Evolutionary conservation across 371 early-diverging fungal species (phyloP).

Genomic region (Mortierella sp.): DNA sequence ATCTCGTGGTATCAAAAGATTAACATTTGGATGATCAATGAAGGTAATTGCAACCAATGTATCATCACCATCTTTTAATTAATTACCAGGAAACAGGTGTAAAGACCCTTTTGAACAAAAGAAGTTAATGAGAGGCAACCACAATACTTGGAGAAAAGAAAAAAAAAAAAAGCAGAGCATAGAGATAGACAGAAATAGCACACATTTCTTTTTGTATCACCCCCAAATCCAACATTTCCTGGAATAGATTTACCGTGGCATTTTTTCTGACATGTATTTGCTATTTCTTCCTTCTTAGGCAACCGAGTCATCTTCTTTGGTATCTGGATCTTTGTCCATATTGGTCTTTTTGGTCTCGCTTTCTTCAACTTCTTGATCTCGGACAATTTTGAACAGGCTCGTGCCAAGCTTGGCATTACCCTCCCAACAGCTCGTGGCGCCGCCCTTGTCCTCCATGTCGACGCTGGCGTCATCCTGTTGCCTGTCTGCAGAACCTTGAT

Average conservation of each 20-base stretch:
- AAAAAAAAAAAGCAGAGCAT: not conserved
- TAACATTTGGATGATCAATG: slow-evolving; percentile 59
- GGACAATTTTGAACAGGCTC: slow-evolving; percentile 61
- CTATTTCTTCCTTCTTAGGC: too few relatives aligned
- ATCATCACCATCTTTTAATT: too few relatives aligned
- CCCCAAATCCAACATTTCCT: too few relatives aligned
- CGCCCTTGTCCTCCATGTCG: slow-evolving; percentile 73
- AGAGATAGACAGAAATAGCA: not conserved
- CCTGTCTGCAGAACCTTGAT: slow-evolving; percentile 86
- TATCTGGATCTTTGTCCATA: slow-evolving; percentile 64
- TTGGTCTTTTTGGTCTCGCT: slow-evolving; percentile 61
- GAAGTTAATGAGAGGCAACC: too few relatives aligned
- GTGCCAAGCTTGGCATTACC: slow-evolving; percentile 61
- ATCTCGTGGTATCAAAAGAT: slow-evolving; percentile 37
- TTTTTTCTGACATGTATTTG: too few relatives aligned
- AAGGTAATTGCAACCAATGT: slow-evolving; percentile 30
- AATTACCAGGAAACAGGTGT: too few relatives aligned
- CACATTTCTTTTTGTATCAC: not conserved
- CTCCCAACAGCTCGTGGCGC: slow-evolving; percentile 69
- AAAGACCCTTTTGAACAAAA: too few relatives aligned
- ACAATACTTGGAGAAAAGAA: too few relatives aligned
- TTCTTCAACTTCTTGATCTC: slow-evolving; percentile 64
- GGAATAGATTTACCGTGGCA: too few relatives aligned
- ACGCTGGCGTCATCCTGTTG: slow-evolving; percentile 81
- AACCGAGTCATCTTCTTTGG: slow-evolving; percentile 59